Conservation (phyloP, 371 early-diverging fungal species). For the Rhizopus delemar region DNA sequence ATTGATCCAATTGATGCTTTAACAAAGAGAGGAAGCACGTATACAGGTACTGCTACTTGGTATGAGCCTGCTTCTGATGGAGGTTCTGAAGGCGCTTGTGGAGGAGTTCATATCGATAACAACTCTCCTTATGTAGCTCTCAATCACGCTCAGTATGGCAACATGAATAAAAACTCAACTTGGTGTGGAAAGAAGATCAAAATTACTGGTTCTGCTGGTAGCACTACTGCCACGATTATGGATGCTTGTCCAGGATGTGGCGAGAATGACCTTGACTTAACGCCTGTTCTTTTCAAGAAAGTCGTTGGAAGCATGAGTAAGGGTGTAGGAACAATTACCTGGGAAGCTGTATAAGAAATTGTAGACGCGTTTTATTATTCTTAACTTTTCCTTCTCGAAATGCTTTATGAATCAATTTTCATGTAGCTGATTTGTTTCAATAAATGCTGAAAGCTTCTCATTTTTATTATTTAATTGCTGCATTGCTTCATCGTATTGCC, state of each 20-base stretch:
- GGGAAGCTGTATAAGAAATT: constrained; percentile 17
- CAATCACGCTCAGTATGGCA: constrained; percentile 18
- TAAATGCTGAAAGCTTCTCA: too few species aligned
- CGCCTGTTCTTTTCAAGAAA: constrained; percentile 1
- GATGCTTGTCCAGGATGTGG: constrained; percentile 33
- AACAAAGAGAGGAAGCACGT: constrained; percentile 13
- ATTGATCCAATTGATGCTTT: neutral
- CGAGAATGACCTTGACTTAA: constrained; percentile 3
- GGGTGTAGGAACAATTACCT: constrained; percentile 27
- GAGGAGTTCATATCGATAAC: constrained; percentile 7
- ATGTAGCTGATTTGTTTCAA: too few species aligned
- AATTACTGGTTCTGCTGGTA: constrained; percentile 13
- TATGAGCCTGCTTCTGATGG: constrained; percentile 20
- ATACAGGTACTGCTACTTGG: constrained; percentile 25
- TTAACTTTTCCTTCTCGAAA: too few species aligned
- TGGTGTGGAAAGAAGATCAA: constrained; percentile 19
- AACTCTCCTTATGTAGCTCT: constrained; percentile 19
- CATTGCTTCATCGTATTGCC: too few species aligned
- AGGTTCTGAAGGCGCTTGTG: constrained; percentile 22
- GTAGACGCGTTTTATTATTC: too few species aligned
- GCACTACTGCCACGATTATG: constrained; percentile 19
- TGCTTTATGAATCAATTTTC: too few species aligned
- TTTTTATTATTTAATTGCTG: too few species aligned
- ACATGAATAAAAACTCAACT: constrained; percentile 10
- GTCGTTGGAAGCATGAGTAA: constrained; percentile 26